Evolutionary conservation across 208 protist species (phyloP), one percentile per base, ranked within the genome.

Genomic region (Leishmania arabica): DNA sequence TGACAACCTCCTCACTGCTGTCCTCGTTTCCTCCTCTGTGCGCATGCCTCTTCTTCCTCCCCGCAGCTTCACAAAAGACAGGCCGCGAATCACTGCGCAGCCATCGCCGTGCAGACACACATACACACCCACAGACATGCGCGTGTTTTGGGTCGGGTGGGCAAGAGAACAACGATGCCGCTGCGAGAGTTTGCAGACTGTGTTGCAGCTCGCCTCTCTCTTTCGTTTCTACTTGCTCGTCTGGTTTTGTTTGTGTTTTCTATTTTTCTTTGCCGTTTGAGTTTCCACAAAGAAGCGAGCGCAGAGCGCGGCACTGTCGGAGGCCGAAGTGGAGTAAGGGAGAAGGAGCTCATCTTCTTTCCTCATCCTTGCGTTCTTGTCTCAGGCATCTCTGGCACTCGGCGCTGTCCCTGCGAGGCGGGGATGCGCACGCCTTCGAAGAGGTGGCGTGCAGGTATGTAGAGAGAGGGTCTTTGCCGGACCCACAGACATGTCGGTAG

Each of bases 191-290:
- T 6, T 5, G 2, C 42, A 19, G 31, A 15, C 13, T 9, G 66
- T 71, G 19, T 9, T 42, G 34, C 62, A 42, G 3, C 62, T 68
- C 47, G 31, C 53, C 74, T 66, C 13, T 37, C 24, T 47, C 1
- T 75, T 31, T 69, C 21, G 40, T 11, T 5, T 54, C 53, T 19
- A 54, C 54, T 64, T 85, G 82, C 78, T 83, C 80, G 24, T 75
- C 82, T 87, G 72, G 80, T 65, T 75, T 62, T 47, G 15, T 58
- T 66, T 34, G 24, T 53, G 19, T 13, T 71, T 70, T 90, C 79
- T 84, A 45, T 82, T 84, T 85, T 81, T 83, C 76, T 73, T 54
- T 73, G 40, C 17, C 58, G 13, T 31, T 66, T 40, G 11, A 37
- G 15, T 66, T 66, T 37, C 62, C 31, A 21, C 21, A 40, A 66